Evolutionary conservation across 441 rosid genomes (phyloP).

Genomic region (Adansonia grandidieri): DNA sequence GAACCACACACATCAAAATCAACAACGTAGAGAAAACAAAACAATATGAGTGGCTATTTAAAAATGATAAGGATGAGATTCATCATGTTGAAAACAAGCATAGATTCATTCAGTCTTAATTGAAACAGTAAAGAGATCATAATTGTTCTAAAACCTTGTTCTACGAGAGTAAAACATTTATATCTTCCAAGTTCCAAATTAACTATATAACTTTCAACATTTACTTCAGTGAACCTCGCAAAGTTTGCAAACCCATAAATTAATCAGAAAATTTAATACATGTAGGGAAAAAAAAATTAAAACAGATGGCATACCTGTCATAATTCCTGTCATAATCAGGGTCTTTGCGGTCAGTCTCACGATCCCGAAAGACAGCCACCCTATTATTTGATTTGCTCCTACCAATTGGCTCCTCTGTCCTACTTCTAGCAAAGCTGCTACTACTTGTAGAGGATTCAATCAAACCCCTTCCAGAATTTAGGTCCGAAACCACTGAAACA

Average conservation of each 20-base stretch:
- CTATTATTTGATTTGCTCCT: slow-evolving; percentile 57
- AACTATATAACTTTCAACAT: background rate
- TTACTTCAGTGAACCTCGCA: background rate
- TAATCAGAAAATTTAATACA: slow-evolving; percentile 11
- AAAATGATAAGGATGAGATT: background rate
- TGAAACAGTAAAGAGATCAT: background rate
- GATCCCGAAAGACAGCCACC: slow-evolving; percentile 87
- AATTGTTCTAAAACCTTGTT: background rate
- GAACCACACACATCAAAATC: background rate
- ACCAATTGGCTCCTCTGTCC: slow-evolving; percentile 67
- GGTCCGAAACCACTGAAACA: slow-evolving; percentile 45
- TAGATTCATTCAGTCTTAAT: background rate
- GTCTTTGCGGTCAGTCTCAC: slow-evolving; percentile 73
- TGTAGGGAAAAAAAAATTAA: slow-evolving; percentile 14
- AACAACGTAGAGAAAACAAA: background rate
- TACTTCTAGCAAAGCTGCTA: slow-evolving; percentile 56
- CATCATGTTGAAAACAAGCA: background rate
- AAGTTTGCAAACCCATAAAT: background rate
- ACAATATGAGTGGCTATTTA: background rate
- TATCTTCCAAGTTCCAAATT: slow-evolving; percentile 7
- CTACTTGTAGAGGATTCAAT: slow-evolving; percentile 61
- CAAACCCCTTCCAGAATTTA: slow-evolving; percentile 48
- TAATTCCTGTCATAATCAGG: slow-evolving; percentile 86
- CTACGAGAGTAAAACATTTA: background rate
- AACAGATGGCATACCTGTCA: slow-evolving; percentile 52